Base-by-base conservation (phyloP, 1,284 basidiomycete genomes). In the Irpex sp. region DNA sequence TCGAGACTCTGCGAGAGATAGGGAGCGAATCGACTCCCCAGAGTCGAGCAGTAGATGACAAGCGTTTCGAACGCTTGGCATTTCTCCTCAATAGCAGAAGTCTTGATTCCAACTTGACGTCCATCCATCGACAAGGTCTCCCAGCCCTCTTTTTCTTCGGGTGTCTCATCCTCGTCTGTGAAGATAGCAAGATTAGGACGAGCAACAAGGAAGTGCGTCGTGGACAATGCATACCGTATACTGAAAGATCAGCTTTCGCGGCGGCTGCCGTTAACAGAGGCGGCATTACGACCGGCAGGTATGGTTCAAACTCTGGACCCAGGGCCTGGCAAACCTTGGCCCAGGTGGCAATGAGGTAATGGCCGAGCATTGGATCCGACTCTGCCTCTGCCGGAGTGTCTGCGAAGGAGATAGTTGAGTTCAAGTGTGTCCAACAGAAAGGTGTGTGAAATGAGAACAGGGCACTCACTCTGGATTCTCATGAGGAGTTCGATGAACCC, bases 61-160 rank as follows among this genome's bases (percentile, higher is more conserved):
- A 95, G 80, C 39, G 90, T 93, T 68, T 93, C 90, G 68, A 94
- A 93, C 1, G 93, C 92, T 68, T 92, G 88, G 61, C 92, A 91
- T 73, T 95, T 94, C 68, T 95, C 93, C 68, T 93, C 92, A 66
- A 94, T 86, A 2, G 87, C 87, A 0, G 90, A 87, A 1, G 92
- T 94, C 62, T 87, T 83, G 64, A 93, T 89, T 1, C 87, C 88
- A n/a, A 92, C 80, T 13, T 85, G 83, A 59, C 87, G 87, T 0
- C 90, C 91, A 59, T 92, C 89, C 78, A 93, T 83, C 7, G 81
- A 79, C 65, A 93, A 81, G 3, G 85, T 89, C 69, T 92, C 90
- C 86, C 89, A 93, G 11, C 90, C 90, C 46, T 92, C 88, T 9
- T 83, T 79, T 21, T 88, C 86, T 51, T 80, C 79, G 1, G 72